A percentile compares a stretch with the other conserved stretches of the same genome.
phyloP scores from a whole-genome alignment of 78 protist species.

The slime mould (Dictyostelium discoideum) region DNA sequence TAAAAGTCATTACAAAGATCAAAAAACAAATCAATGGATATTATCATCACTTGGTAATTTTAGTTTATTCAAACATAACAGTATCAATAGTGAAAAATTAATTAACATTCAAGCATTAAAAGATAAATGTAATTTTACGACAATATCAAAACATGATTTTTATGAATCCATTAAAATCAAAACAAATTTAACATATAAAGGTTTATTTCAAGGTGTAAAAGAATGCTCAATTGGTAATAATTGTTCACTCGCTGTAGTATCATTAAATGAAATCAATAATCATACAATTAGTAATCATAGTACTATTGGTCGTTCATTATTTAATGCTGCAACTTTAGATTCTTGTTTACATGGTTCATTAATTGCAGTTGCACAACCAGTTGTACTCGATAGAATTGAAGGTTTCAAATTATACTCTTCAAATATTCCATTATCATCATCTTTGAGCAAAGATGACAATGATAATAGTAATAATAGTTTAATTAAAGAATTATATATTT shows the following conservation, averaged over 20 bases:
- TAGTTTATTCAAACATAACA: neutral
- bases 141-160: constrained; percentile 2
- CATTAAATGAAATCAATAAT: neutral
- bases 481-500: neutral
- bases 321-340: constrained; percentile 52
- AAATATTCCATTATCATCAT: neutral
- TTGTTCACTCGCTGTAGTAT: constrained; percentile 9
- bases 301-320: neutral
- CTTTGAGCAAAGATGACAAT: neutral
- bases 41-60: neutral
- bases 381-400: constrained; percentile 46
- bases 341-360: constrained; percentile 43
- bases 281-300: neutral
- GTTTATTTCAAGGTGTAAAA: constrained; percentile 2
- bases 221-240: neutral
- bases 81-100: neutral
- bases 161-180: neutral
- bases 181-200: neutral
- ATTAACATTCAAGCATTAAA: neutral
- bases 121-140: constrained; percentile 24
- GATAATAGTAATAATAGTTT: neutral
- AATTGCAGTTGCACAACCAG: neutral
- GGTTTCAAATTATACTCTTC: constrained; percentile 16
- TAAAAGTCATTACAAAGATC: neutral
- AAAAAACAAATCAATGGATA: neutral